Evolutionary conservation across 75 land plant species (phyloP).

Genomic region (Azolla pinnata): DNA sequence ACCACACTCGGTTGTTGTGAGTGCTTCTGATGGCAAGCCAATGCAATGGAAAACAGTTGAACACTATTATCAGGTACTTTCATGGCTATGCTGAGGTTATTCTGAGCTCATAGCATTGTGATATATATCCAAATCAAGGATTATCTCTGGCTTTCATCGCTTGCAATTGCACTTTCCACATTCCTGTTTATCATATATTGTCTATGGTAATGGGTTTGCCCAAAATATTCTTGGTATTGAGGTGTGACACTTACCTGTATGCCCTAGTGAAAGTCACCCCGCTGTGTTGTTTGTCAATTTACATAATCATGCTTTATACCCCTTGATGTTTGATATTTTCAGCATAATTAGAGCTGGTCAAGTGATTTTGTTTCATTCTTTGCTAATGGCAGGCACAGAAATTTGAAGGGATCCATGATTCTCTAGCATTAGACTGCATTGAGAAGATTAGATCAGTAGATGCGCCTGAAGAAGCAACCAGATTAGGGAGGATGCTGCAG

Average conservation of each 20-base stretch:
- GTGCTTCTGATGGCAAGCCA: constrained; percentile 6
- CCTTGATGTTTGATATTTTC: not conserved
- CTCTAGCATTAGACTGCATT: constrained; percentile 11
- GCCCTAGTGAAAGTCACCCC: not conserved
- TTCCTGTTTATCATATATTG: not conserved
- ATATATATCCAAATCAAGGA: not conserved
- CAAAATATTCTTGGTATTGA: not conserved
- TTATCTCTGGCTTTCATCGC: not conserved
- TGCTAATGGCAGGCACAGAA: constrained; percentile 25
- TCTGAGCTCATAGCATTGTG: not conserved
- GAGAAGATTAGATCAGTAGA: constrained; percentile 10
- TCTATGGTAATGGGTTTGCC: not conserved
- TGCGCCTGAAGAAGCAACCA: constrained; percentile 28
- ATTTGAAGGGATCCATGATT: constrained; percentile 24
- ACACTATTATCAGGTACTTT: constrained; percentile 33
- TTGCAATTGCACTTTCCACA: not conserved
- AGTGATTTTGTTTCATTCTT: not conserved
- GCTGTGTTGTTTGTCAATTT: not conserved
- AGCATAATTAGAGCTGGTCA: not conserved
- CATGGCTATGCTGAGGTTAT: not conserved
- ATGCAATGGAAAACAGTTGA: constrained; percentile 24
- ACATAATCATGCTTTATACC: not conserved
- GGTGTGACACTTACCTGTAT: too few species aligned
- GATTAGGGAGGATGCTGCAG: constrained; percentile 20
- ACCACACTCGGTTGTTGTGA: constrained; percentile 18